These are phyloP conservation scores for Lachnellula hyalina DNA, from an alignment of 2,329 filamentous ascomycete species.

Conservation along the genomic window DNA sequence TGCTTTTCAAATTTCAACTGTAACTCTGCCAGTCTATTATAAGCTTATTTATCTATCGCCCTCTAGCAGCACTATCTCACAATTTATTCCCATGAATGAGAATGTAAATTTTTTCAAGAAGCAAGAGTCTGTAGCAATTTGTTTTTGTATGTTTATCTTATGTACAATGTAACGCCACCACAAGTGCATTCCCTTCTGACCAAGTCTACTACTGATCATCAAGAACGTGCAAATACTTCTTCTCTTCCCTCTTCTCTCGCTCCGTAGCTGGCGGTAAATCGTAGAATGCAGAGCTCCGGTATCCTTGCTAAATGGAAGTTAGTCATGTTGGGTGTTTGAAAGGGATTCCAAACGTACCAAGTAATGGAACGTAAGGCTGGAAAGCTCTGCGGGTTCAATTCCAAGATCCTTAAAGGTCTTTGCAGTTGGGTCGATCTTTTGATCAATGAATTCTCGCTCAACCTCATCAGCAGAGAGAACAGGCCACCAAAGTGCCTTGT, in stretches of 20 bases:
- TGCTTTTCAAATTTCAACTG: too few species aligned
- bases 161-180: constrained; percentile 31
- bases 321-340: constrained; percentile 21
- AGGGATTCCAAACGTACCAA: constrained; percentile 55
- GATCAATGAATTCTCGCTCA: constrained; percentile 88
- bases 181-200: constrained; percentile 5
- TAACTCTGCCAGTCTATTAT: too few species aligned
- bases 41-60: too few species aligned
- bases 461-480: constrained; percentile 78
- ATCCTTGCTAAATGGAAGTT: constrained; percentile 65
- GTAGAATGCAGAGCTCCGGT: constrained; percentile 82
- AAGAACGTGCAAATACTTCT: constrained; percentile 92
- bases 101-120: background rate
- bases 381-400: constrained; percentile 83
- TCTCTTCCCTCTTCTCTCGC: constrained; percentile 89
- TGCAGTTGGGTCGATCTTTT: constrained; percentile 80
- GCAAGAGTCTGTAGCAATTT: background rate
- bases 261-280: constrained; percentile 93
- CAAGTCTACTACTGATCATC: constrained; percentile 65
- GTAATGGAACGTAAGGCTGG: constrained; percentile 87
- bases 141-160: constrained; percentile 27
- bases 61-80: too few species aligned
- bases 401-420: constrained; percentile 95
- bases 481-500: constrained; percentile 85
- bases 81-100: too few species aligned